These are phyloP conservation scores for Colletotrichum lini DNA, from an alignment of 2,329 filamentous ascomycete genomes.

Conservation along the genomic window DNA sequence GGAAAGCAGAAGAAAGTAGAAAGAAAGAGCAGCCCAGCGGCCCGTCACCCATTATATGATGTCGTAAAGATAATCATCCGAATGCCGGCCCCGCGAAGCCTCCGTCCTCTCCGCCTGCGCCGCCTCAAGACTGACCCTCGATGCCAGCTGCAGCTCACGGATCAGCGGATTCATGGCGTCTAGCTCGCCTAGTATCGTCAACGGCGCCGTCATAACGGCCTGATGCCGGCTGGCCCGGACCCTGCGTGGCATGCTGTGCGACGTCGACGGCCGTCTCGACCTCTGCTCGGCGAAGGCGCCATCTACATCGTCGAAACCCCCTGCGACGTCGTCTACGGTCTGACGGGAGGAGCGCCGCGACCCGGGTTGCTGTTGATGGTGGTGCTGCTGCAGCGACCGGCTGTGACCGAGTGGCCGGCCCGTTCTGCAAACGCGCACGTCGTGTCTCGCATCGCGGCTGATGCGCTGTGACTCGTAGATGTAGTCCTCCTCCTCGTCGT, in stretches of 20 bases:
- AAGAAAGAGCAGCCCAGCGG: no score
- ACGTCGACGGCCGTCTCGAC: conserved; percentile 23
- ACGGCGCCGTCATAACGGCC: conserved; percentile 15
- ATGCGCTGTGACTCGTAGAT: conserved; percentile 35
- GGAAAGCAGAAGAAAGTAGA: neutral
- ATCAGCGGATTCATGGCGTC: conserved; percentile 61
- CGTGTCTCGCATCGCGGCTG: conserved; percentile 22
- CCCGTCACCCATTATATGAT: conserved; percentile 19
- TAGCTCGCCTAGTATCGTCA: conserved; percentile 47
- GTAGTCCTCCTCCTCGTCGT: conserved; percentile 16
- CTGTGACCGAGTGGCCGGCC: neutral
- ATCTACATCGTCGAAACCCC: conserved; percentile 21
- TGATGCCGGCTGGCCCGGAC: neutral
- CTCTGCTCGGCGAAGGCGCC: conserved; percentile 14
- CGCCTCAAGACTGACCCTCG: conserved; percentile 40
- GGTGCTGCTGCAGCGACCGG: conserved; percentile 11
- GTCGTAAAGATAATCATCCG: conserved; percentile 29
- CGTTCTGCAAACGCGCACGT: conserved; percentile 24
- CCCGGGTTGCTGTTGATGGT: conserved; percentile 18
- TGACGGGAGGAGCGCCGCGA: conserved; percentile 1
- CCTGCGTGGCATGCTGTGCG: conserved; percentile 9
- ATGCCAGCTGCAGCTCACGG: conserved; percentile 54
- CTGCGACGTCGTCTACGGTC: neutral
- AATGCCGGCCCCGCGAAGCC: conserved; percentile 14
- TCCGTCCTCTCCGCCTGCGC: conserved; percentile 18